These are phyloP conservation scores for Brassica hybrid DNA, from an alignment of 441 rosid genomes.

Conservation along the genomic window DNA sequence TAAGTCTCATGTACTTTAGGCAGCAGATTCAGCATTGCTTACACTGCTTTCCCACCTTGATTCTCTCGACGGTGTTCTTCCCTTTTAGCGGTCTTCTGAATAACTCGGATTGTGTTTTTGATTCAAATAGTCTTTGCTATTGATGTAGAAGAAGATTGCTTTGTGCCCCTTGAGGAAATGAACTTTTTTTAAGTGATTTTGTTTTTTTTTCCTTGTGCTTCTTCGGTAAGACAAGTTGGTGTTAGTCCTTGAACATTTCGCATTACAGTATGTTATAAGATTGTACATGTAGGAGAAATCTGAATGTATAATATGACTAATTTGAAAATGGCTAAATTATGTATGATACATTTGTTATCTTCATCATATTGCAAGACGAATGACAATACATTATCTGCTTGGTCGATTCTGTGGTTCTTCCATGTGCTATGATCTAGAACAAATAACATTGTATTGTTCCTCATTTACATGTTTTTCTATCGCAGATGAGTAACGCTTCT, in stretches of 20 bases:
- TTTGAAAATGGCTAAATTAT: not conserved
- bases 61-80: not conserved
- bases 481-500: constrained; percentile 33
- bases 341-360: not conserved
- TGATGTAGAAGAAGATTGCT: not conserved
- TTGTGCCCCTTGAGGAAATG: not conserved
- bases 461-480: constrained; percentile 1
- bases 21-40: not conserved
- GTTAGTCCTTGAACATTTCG: too few relatives aligned
- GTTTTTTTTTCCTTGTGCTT: not conserved
- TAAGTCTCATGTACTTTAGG: not conserved
- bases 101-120: not conserved
- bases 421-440: not conserved
- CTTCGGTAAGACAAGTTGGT: too few relatives aligned
- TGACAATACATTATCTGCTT: not conserved
- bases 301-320: too few relatives aligned
- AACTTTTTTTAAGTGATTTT: not conserved
- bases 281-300: too few relatives aligned
- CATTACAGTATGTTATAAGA: too few relatives aligned
- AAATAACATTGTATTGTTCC: not conserved
- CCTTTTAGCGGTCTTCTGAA: constrained; percentile 7
- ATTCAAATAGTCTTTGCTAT: not conserved
- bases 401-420: not conserved
- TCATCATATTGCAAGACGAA: not conserved
- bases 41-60: constrained; percentile 2